Evolutionary conservation across 2,329 filamentous ascomycete genomes (phyloP), one percentile per base, ranked within the genome.

Genomic region (Rhinocladiella similis): DNA sequence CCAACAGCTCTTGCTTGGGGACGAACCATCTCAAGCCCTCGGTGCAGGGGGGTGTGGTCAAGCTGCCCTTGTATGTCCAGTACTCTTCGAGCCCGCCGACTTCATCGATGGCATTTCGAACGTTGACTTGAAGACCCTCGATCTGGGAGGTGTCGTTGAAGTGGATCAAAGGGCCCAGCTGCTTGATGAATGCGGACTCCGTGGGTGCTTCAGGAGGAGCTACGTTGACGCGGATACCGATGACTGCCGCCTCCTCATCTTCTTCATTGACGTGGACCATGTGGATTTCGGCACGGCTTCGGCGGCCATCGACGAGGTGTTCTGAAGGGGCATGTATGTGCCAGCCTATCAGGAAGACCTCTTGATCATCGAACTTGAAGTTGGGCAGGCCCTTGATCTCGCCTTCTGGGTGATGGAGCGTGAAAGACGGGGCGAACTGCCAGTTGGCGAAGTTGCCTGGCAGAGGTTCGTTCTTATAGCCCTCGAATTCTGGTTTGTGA

Each of bases 21-120:
- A 64, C 7, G 47, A 82, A 70, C 75, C 82, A 85, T 9, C 69
- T 73, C 19, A 86, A 72, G 22, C 78, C 78, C 68, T 86, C 82
- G 14, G 75, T 74, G 71, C 84, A 86, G 3, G 84, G 84, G 18
- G 84, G 84, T 0, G 83, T 86, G 39, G 84, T 87, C 46, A 87
- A 73, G 16, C 81, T 84, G 18, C 84, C 84, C 12, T 70, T 68
- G 73, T 86, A 87, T 56, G 75, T 74, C 64, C 75, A 77, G 52
- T 81, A 69, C 35, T 64, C 56, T 18, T 55, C 36, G 27, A 62
- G 27, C 10, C 50, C 52, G 29, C 52, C 56, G 13, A 64, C 59
- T 42, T 63, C 62, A 6, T 61, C 52, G 33, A 64, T 59, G 19
- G 56, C 62, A 2, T 51, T 42, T 20, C 56, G 52, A 3, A 55